These are phyloP conservation scores for Termitomyces sp. DNA, from an alignment of 768 basidiomycete genomes.

Conservation along the genomic window DNA sequence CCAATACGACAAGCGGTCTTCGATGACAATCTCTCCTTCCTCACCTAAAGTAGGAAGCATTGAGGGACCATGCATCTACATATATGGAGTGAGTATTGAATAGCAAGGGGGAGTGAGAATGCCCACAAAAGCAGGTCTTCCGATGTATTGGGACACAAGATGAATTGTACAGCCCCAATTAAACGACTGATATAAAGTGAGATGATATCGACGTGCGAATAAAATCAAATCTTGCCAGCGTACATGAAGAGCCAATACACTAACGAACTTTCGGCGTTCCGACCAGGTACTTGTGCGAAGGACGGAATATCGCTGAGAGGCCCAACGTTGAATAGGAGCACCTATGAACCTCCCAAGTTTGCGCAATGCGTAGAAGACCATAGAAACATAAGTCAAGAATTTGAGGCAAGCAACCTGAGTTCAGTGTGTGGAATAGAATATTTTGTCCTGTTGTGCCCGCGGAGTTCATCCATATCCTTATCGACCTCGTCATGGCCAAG, in stretches of 20 bases:
- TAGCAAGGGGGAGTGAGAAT: conserved; percentile 5
- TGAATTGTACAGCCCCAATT: conserved; percentile 57
- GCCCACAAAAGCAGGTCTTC: conserved; percentile 45
- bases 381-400: conserved; percentile 1
- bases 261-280: conserved; percentile 13
- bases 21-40: conserved; percentile 56
- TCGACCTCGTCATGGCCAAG: neutral
- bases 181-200: conserved; percentile 29
- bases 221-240: neutral
- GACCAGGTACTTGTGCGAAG: conserved; percentile 14
- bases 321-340: neutral
- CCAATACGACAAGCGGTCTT: conserved; percentile 51
- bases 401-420: neutral
- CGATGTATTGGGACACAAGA: conserved; percentile 58
- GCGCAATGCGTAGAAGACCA: neutral
- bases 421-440: neutral
- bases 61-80: conserved; percentile 66
- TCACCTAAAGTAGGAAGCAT: conserved; percentile 73
- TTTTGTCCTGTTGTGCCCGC: neutral
- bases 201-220: neutral
- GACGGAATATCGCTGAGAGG: neutral
- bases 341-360: neutral
- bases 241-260: conserved; percentile 14
- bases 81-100: conserved; percentile 1
- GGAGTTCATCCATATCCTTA: conserved; percentile 1